A percentile compares a stretch with the other conserved stretches of the same genome.
These are phyloP conservation scores for Boletus eberwhitei DNA, from an alignment of 768 basidiomycete species.

Conservation along the genomic window DNA sequence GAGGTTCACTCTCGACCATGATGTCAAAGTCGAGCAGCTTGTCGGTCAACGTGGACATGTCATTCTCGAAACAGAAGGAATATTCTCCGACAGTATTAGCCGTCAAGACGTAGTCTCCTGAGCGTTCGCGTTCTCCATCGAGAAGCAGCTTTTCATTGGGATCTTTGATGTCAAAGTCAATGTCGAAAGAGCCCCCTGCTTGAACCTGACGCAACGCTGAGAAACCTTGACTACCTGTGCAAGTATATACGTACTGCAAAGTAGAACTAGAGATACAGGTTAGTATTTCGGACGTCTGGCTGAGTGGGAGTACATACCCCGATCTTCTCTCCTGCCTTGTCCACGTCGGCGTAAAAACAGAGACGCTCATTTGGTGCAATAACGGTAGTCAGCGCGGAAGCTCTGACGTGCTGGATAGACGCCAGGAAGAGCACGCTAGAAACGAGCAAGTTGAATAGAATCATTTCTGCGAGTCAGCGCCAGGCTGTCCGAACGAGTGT, in stretches of 20 bases:
- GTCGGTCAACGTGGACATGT: slow-evolving; percentile 91
- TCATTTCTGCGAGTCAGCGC: slow-evolving; percentile 14
- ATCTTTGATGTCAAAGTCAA: slow-evolving; percentile 91
- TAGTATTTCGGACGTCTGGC: slow-evolving; percentile 1
- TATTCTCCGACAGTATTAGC: slow-evolving; percentile 90
- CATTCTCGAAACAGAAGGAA: slow-evolving; percentile 97
- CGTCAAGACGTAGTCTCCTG: slow-evolving; percentile 96
- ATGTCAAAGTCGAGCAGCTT: slow-evolving; percentile 96
- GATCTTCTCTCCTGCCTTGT: slow-evolving; percentile 92
- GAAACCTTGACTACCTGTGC: not conserved
- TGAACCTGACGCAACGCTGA: slow-evolving; percentile 59
- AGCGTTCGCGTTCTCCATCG: slow-evolving; percentile 84
- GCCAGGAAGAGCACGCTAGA: slow-evolving; percentile 28
- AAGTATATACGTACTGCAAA: slow-evolving; percentile 71
- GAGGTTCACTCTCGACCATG: slow-evolving; percentile 97
- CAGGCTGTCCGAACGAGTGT: not conserved
- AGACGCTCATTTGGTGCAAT: slow-evolving; percentile 75
- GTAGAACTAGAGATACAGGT: slow-evolving; percentile 66
- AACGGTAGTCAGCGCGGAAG: slow-evolving; percentile 75
- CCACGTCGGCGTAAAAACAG: slow-evolving; percentile 96
- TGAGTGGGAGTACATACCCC: slow-evolving; percentile 51
- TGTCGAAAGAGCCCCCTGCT: slow-evolving; percentile 95
- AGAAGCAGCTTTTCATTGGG: slow-evolving; percentile 86
- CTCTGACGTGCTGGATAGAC: slow-evolving; percentile 36
- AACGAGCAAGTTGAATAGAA: slow-evolving; percentile 19